Evolutionary conservation across 164 flowering plant genomes (phyloP), one percentile per base, ranked within the genome.

Genomic region (Cinnamomum chago): DNA sequence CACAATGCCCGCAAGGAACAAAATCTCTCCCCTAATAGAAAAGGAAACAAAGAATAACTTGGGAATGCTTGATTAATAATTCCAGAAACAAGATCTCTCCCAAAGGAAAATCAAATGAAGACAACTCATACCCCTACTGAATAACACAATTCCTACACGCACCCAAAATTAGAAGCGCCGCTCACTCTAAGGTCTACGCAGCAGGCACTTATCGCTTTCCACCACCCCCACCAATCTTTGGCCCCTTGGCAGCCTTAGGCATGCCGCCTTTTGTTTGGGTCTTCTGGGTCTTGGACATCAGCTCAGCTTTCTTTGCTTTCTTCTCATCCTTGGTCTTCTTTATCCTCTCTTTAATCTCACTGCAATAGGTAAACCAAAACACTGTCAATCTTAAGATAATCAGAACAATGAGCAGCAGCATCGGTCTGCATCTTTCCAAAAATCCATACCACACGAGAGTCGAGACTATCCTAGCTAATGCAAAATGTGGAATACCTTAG

Each of bases 311-410:
- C 76, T 86, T 86, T 11, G 86, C 89, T 77, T 84, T 84, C 85
- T 86, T 84, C 30, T 83, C 86, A 62, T 84, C 89, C 81, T 86
- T 86, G 23, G 89, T 83, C 50, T 86, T 86, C 83, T 84, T 84
- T 30, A 84, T 76, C 72, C 89, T 82, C 72, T 83, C 89, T 79
- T 86, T 84, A n/a, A 84, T 78, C 67, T 86, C 86, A 72, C 87
- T 84, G 84, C 66, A 73, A 3, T 35, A 51, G 60, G n/a, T 15
- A 11, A 55, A 55, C n/a, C 60, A 5, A 5, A 20, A 20, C 13
- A 3, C 20, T 55, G n/a, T 55, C 60, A 55, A 55, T 12, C 5
- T 14, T n/a, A 64, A 64, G 12, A 25, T 23, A 23, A 24, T 25
- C 67, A 64, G 28, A 23, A 23, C 25, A 23, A 25, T 22, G 18